Evolutionary conservation across 2,329 filamentous ascomycete genomes (phyloP), one percentile per base, ranked within the genome.

Genomic region (Fusarium neocosmosporiellum): DNA sequence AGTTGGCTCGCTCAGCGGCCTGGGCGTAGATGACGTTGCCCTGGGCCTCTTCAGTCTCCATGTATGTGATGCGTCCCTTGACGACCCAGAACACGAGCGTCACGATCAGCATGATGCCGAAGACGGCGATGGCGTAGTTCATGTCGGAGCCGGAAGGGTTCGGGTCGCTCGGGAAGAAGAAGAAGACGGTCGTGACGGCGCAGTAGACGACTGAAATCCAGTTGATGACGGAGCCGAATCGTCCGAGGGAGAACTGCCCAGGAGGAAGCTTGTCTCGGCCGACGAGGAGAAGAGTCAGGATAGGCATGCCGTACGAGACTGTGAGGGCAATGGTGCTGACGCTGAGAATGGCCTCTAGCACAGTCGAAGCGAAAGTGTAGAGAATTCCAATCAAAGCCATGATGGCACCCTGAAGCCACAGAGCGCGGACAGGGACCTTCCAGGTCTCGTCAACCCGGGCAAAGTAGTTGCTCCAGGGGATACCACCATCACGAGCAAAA

Each of bases 121-220:
- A 89, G 1, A 89, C 87, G 1, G 85, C 87, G 71, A 89, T 88
- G 7, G 88, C 87, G 73, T 85, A 89, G 77, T 89, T 89, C 87
- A 89, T 89, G 67, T 89, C 86, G n/a, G 79, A 78, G 0, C 81
- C 76, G 0, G 82, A 69, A 0, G 87, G 87, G 65, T 83, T 83
- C 0, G 87, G 87, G 0, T 65, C 67, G 0, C 78, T 78, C 0
- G 87, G 87, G 72, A 89, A 89, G 75, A 89, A 86, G 83, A 88
- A 89, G 78, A 89, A 88, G 29, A 89, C 81, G 0, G 86, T 87
- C 2, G 86, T 88, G 61, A 88, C 77, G 59, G 77, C 78, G 73
- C 87, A 88, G 77, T 88, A 89, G 13, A 87, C 71, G 34, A 88
- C 79, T 4, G 86, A 87, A 36, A 87, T 72, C 82, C 84, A 86